Percentiles rank a stretch among this genome's conserved stretches.
phyloP scores from a whole-genome alignment of 2,329 filamentous ascomycete genomes.

The Seiridium unicorne region DNA sequence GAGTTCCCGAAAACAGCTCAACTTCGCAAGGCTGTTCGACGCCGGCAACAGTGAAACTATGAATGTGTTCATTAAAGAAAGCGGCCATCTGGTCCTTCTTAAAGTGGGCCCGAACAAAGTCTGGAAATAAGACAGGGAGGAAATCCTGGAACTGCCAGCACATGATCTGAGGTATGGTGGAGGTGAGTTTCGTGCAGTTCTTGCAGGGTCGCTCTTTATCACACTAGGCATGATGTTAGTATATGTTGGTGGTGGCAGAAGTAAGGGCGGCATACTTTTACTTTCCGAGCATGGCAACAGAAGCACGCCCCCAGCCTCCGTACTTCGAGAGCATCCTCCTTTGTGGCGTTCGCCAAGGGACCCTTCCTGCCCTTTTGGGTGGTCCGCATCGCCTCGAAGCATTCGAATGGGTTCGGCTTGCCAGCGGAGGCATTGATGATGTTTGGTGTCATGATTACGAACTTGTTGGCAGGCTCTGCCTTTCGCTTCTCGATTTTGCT shows the following conservation, averaged over 20 bases:
- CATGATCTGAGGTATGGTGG: slow-evolving; percentile 49
- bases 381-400: slow-evolving; percentile 51
- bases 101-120: slow-evolving; percentile 50
- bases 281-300: slow-evolving; percentile 59
- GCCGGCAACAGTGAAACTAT: slow-evolving; percentile 40
- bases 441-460: slow-evolving; percentile 54
- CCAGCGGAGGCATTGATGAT: slow-evolving; percentile 51
- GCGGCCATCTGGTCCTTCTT: slow-evolving; percentile 45
- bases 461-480: slow-evolving; percentile 40
- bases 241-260: not conserved
- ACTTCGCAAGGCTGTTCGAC: slow-evolving; percentile 39
- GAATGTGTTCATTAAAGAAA: slow-evolving; percentile 50
- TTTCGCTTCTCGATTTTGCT: slow-evolving; percentile 49
- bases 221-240: slow-evolving; percentile 28
- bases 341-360: slow-evolving; percentile 51
- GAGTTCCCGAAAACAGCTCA: slow-evolving; percentile 45
- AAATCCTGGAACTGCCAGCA: slow-evolving; percentile 62
- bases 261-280: slow-evolving; percentile 31
- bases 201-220: slow-evolving; percentile 54
- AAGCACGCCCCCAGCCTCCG: slow-evolving; percentile 56
- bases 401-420: slow-evolving; percentile 52
- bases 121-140: slow-evolving; percentile 48
- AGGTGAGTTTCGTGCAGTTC: slow-evolving; percentile 53
- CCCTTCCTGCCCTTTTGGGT: slow-evolving; percentile 57
- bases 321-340: slow-evolving; percentile 53